phyloP scores from a whole-genome alignment of 2,329 filamentous ascomycete genomes.

The Thyridium curvatum region DNA sequence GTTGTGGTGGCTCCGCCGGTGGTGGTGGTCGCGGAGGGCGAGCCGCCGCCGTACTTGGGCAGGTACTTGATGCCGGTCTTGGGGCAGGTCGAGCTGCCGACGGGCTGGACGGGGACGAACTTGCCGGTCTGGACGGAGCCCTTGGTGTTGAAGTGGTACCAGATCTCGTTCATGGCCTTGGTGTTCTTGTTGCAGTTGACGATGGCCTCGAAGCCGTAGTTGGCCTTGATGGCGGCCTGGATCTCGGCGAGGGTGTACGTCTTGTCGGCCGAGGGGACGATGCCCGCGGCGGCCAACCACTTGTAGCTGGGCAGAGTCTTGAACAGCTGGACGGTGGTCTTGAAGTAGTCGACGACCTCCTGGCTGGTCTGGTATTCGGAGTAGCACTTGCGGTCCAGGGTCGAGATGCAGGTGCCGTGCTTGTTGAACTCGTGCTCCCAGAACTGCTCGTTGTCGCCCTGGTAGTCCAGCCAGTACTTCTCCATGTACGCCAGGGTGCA shows the following conservation, averaged over 20 bases:
- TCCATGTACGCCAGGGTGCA: slow-evolving; percentile 61
- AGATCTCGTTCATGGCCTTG: slow-evolving; percentile 43
- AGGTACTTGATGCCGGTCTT: slow-evolving; percentile 28
- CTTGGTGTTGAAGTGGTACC: slow-evolving; percentile 58
- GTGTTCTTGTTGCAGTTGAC: slow-evolving; percentile 44
- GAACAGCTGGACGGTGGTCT: slow-evolving; percentile 53
- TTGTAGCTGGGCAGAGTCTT: slow-evolving; percentile 50
- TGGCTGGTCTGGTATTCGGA: slow-evolving; percentile 47
- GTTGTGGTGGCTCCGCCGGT: not conserved
- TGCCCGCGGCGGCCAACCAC: slow-evolving; percentile 49
- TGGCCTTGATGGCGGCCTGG: slow-evolving; percentile 39
- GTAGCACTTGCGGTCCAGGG: slow-evolving; percentile 60
- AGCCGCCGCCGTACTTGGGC: slow-evolving; percentile 12
- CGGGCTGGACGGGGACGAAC: slow-evolving; percentile 50
- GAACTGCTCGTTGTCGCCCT: slow-evolving; percentile 25
- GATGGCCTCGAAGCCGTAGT: slow-evolving; percentile 50
- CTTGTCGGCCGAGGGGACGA: slow-evolving; percentile 53
- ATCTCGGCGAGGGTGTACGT: slow-evolving; percentile 47
- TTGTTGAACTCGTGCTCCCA: slow-evolving; percentile 66
- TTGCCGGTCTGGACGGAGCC: slow-evolving; percentile 53
- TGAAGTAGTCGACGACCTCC: slow-evolving; percentile 59
- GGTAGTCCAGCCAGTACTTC: slow-evolving; percentile 55
- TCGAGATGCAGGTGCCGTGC: slow-evolving; percentile 62
- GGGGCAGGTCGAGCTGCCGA: slow-evolving; percentile 59
- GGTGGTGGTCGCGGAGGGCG: not conserved